phyloP scores from a whole-genome alignment of 345 rosid species.

The Syzygium jambos region DNA sequence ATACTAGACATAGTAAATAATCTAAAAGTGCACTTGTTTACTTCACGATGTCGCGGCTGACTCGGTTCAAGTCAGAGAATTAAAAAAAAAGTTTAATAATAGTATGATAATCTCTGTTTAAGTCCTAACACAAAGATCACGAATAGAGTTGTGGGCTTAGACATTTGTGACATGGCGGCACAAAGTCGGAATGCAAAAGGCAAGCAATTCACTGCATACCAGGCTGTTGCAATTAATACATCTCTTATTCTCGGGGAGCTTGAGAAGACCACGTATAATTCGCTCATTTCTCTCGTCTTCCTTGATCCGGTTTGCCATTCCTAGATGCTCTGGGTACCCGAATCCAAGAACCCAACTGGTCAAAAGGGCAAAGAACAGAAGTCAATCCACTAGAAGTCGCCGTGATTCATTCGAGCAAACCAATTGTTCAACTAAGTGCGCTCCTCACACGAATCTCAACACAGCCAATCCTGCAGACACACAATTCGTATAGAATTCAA shows the following conservation, averaged over 20 bases:
- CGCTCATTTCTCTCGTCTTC: conserved; percentile 89
- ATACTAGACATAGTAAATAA: background rate
- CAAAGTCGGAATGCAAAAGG: background rate
- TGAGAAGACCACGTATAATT: conserved; percentile 78
- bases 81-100: background rate
- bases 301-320: conserved; percentile 24
- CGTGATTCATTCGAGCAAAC: background rate
- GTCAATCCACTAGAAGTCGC: background rate
- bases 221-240: conserved; percentile 91
- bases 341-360: background rate
- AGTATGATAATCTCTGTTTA: background rate
- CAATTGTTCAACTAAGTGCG: background rate
- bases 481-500: background rate
- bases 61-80: background rate
- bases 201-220: conserved; percentile 30
- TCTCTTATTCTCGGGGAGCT: conserved; percentile 73
- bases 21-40: background rate
- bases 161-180: background rate
- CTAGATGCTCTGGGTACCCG: background rate
- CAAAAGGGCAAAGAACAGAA: background rate
- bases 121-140: background rate
- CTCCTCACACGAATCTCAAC: background rate
- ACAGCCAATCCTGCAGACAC: background rate
- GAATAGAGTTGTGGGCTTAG: background rate
- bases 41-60: background rate